phyloP scores from a whole-genome alignment of 495 filamentous ascomycete species.

The Glonium stellatum region DNA sequence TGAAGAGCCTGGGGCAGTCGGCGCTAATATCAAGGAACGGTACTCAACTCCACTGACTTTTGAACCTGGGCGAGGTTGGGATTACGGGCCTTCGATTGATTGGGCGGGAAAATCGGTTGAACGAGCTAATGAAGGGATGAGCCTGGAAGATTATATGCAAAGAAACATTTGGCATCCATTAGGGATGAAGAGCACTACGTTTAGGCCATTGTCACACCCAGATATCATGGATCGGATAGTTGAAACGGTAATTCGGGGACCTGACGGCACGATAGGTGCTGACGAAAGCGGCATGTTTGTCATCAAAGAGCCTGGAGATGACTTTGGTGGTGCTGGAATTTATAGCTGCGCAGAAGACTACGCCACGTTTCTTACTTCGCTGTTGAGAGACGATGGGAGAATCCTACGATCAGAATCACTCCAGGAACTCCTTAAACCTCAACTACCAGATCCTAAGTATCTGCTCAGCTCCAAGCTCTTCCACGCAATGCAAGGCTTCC shows the following conservation, averaged over 20 bases:
- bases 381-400: slow-evolving; percentile 41
- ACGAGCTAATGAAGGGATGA: slow-evolving; percentile 4
- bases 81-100: slow-evolving; percentile 29
- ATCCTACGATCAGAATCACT: slow-evolving; percentile 41
- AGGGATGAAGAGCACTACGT: slow-evolving; percentile 41
- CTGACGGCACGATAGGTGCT: slow-evolving; percentile 5
- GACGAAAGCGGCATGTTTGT: background rate
- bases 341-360: slow-evolving; percentile 44
- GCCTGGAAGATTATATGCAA: slow-evolving; percentile 42
- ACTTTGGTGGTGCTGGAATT: slow-evolving; percentile 50
- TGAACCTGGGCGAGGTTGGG: slow-evolving; percentile 33
- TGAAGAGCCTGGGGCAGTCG: background rate
- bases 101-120: slow-evolving; percentile 25
- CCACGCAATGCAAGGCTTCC: background rate
- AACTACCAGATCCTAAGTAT: background rate
- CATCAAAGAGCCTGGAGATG: slow-evolving; percentile 20
- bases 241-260: slow-evolving; percentile 32
- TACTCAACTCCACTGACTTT: slow-evolving; percentile 28
- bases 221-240: slow-evolving; percentile 27
- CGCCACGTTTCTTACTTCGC: slow-evolving; percentile 43
- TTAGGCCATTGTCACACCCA: slow-evolving; percentile 34
- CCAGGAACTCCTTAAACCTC: slow-evolving; percentile 45
- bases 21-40: background rate
- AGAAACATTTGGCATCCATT: slow-evolving; percentile 42
- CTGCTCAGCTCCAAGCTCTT: background rate